phyloP scores from a whole-genome alignment of 1,284 basidiomycete genomes.

The Rhodofomes roseus region DNA sequence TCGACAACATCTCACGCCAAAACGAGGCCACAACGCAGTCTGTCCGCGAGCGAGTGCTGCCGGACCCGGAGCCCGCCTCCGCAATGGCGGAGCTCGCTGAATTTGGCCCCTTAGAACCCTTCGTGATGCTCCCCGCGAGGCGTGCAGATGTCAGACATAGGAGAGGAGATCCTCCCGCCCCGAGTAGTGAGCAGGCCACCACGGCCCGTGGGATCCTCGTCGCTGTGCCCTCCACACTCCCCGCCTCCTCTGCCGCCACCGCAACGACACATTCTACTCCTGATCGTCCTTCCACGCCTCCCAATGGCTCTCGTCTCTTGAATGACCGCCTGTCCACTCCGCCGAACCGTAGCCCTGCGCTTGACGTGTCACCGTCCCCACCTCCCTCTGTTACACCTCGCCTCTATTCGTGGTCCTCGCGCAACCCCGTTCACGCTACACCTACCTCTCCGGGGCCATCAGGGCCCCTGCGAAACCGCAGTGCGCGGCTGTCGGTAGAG shows the following conservation, averaged over 20 bases:
- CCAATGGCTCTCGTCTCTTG: conserved; percentile 8
- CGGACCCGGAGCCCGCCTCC: neutral
- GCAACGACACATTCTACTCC: neutral
- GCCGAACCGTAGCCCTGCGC: conserved; percentile 9
- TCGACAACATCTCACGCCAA: neutral
- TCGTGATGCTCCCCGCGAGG: no score
- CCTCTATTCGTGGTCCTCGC: conserved; percentile 21
- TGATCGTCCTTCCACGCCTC: conserved; percentile 6
- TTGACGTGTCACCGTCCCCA: conserved; percentile 17
- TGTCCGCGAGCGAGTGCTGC: neutral
- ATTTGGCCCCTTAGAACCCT: no score
- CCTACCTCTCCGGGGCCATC: conserved; percentile 11
- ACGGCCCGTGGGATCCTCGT: neutral
- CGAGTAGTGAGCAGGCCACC: neutral
- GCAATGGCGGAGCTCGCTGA: neutral
- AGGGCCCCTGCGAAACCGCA: conserved; percentile 26
- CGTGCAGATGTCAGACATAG: neutral
- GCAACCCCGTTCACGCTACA: conserved; percentile 7
- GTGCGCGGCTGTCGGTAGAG: conserved; percentile 26
- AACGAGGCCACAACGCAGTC: neutral
- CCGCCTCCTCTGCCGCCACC: neutral
- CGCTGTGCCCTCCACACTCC: neutral
- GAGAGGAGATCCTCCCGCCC: neutral
- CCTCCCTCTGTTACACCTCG: conserved; percentile 25
- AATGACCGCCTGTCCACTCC: conserved; percentile 15